Percentiles rank a stretch among this genome's conserved stretches.
Evolutionary conservation across 225 moss, liverwort and hornwort genomes (phyloP).

Genomic region (Straminergon stramineum): DNA sequence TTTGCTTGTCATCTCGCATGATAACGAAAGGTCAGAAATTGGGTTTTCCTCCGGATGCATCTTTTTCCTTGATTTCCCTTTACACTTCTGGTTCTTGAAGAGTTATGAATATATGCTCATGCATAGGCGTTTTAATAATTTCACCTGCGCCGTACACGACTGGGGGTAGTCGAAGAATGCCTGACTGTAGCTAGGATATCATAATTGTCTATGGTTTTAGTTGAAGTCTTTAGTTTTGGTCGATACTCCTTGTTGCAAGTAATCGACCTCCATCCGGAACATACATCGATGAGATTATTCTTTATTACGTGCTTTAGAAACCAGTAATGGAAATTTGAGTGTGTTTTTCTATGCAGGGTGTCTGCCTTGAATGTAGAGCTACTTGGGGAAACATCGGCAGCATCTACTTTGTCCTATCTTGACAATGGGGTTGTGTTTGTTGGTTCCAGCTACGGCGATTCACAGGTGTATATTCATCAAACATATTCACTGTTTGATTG

Average conservation of each 20-base stretch:
- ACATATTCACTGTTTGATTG: not conserved
- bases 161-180: not conserved
- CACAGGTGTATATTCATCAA: conserved; percentile 53
- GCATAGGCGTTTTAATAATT: not conserved
- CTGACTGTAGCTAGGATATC: not conserved
- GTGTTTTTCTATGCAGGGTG: conserved; percentile 43
- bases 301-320: not conserved
- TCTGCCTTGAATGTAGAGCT: conserved; percentile 78
- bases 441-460: conserved; percentile 95
- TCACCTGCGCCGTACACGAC: not conserved
- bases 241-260: not conserved
- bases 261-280: not conserved
- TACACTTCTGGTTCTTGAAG: not conserved
- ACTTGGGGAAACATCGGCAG: conserved; percentile 96
- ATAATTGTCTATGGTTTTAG: not conserved
- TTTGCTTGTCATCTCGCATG: conserved; percentile 91
- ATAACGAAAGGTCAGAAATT: conserved; percentile 72
- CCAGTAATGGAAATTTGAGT: not conserved
- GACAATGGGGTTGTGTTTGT: conserved; percentile 93
- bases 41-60: not conserved
- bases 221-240: not conserved
- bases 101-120: not conserved
- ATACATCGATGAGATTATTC: not conserved
- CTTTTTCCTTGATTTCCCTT: not conserved
- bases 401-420: conserved; percentile 87